Percentiles rank a stretch among this genome's conserved stretches.
These are phyloP conservation scores for Ogataea hybrid DNA, from an alignment of 1,139 yeast genomes.

Conservation along the genomic window DNA sequence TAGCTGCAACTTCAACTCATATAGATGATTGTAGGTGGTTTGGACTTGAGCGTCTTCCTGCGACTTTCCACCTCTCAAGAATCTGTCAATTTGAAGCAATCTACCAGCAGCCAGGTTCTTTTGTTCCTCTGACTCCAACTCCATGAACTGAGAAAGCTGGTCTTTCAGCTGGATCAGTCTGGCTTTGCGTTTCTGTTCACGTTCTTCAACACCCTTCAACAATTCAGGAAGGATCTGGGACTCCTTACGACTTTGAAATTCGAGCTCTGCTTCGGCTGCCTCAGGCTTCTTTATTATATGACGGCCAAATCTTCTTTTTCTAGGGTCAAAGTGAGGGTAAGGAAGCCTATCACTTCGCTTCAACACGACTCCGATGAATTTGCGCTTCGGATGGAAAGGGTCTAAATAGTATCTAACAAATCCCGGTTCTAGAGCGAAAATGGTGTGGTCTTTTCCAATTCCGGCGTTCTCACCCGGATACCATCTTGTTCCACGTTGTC, in stretches of 20 bases:
- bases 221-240: conserved; percentile 53
- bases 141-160: conserved; percentile 29
- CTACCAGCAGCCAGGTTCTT: conserved; percentile 45
- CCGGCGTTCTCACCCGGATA: conserved; percentile 93
- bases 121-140: conserved; percentile 38
- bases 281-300: conserved; percentile 48
- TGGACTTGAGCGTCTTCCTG: conserved; percentile 59
- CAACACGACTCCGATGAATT: conserved; percentile 86
- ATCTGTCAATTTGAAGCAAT: conserved; percentile 49
- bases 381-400: conserved; percentile 96
- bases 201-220: conserved; percentile 36
- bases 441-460: conserved; percentile 92
- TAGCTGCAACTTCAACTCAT: conserved; percentile 44
- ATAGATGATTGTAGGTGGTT: conserved; percentile 50
- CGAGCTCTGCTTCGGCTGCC: conserved; percentile 56
- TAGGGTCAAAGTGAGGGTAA: conserved; percentile 84
- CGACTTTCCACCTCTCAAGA: conserved; percentile 47
- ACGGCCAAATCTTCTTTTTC: conserved; percentile 82
- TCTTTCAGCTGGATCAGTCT: conserved; percentile 30
- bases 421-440: conserved; percentile 90
- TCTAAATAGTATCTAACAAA: conserved; percentile 86
- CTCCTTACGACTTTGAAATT: conserved; percentile 61
- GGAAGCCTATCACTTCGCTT: conserved; percentile 55
- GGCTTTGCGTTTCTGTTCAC: conserved; percentile 39
- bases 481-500: conserved; percentile 96